These are phyloP conservation scores for Hypoxylon fragiforme DNA, from an alignment of 495 filamentous ascomycete species.

Conservation along the genomic window DNA sequence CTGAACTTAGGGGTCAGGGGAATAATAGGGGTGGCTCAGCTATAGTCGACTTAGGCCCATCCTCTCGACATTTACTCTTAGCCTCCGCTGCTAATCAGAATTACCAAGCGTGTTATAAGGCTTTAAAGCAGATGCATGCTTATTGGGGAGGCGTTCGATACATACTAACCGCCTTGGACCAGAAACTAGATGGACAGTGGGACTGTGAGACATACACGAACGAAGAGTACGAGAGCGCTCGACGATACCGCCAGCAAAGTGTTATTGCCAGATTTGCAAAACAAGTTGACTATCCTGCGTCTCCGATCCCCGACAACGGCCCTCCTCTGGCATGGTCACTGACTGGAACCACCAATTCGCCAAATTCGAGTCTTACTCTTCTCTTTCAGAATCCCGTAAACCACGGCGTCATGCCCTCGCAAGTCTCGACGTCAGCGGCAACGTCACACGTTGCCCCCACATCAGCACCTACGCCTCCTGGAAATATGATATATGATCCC, in stretches of 20 bases:
- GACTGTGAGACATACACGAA: slow-evolving; percentile 77
- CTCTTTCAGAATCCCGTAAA: slow-evolving; percentile 60
- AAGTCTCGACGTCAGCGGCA: slow-evolving; percentile 16
- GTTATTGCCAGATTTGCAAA: slow-evolving; percentile 37
- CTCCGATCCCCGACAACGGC: slow-evolving; percentile 40
- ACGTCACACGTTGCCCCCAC: slow-evolving; percentile 31
- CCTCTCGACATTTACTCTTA: slow-evolving; percentile 70
- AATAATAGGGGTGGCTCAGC: slow-evolving; percentile 26
- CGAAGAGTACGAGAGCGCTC: slow-evolving; percentile 74
- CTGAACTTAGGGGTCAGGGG: slow-evolving; percentile 25
- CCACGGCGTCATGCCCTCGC: slow-evolving; percentile 11
- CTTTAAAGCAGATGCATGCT: slow-evolving; percentile 70
- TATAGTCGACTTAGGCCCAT: slow-evolving; percentile 49
- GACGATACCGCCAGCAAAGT: slow-evolving; percentile 57
- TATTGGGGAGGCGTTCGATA: slow-evolving; percentile 89
- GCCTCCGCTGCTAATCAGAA: slow-evolving; percentile 76
- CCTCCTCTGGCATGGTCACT: slow-evolving; percentile 75
- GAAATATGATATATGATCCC: slow-evolving; percentile 57
- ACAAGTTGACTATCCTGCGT: slow-evolving; percentile 37
- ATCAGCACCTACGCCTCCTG: slow-evolving; percentile 49
- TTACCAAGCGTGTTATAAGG: slow-evolving; percentile 81
- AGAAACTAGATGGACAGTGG: slow-evolving; percentile 81
- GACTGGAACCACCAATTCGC: slow-evolving; percentile 79
- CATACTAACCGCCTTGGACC: slow-evolving; percentile 82
- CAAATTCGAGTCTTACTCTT: slow-evolving; percentile 74